Percentiles rank a stretch among this genome's conserved stretches.
phyloP scores from a whole-genome alignment of 352 stramenopile genomes.

The Albugo laibachii region DNA sequence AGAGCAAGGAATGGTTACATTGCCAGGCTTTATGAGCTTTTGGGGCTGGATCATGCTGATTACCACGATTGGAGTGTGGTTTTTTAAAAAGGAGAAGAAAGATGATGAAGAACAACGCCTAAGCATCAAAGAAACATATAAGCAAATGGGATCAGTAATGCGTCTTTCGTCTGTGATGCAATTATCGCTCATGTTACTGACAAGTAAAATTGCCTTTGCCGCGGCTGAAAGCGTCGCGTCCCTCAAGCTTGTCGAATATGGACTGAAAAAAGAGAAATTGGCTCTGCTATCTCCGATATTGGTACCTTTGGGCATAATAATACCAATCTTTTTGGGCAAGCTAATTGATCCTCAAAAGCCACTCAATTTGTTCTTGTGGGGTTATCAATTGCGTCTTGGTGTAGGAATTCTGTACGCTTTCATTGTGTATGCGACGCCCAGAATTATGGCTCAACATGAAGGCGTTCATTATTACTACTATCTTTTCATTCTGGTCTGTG shows the following conservation, averaged over 20 bases:
- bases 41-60: conserved; percentile 88
- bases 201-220: conserved; percentile 83
- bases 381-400: conserved; percentile 71
- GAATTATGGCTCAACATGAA: conserved; percentile 57
- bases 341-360: conserved; percentile 50
- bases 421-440: conserved; percentile 65
- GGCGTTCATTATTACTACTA: conserved; percentile 63
- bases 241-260: conserved; percentile 85
- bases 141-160: conserved; percentile 74
- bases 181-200: conserved; percentile 80
- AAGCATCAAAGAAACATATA: conserved; percentile 78
- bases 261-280: conserved; percentile 85
- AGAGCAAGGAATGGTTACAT: conserved; percentile 58
- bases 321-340: conserved; percentile 59
- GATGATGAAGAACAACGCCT: conserved; percentile 35
- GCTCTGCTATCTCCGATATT: conserved; percentile 74
- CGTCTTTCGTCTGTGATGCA: conserved; percentile 69
- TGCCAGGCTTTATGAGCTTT: conserved; percentile 84
- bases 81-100: conserved; percentile 85
- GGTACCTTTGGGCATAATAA: conserved; percentile 74
- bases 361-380: conserved; percentile 54
- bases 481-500: conserved; percentile 38
- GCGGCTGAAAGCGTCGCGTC: conserved; percentile 79
- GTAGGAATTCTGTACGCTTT: conserved; percentile 67
- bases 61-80: conserved; percentile 78